A percentile compares a stretch with the other conserved stretches of the same genome.
phyloP scores from a whole-genome alignment of 163 green algal genomes.

The Scenedesmus sp. region DNA sequence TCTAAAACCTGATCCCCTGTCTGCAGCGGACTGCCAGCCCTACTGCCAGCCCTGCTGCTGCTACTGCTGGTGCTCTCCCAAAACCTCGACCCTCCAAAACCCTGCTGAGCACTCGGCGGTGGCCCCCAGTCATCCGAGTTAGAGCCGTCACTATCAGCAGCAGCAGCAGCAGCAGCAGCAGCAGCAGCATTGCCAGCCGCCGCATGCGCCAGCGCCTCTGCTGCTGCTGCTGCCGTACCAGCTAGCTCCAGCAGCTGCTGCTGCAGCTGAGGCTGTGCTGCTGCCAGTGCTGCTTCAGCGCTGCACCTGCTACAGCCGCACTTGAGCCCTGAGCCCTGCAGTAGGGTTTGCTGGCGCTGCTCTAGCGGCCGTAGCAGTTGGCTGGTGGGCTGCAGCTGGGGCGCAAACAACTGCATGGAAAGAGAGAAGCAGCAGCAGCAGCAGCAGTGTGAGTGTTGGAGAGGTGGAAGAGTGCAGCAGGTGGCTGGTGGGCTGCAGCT shows the following conservation, averaged over 20 bases:
- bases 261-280: conserved; percentile 3
- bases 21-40: neutral
- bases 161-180: neutral
- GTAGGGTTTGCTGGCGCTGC: neutral
- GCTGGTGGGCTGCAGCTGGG: conserved; percentile 10
- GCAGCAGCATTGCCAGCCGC: neutral
- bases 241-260: neutral
- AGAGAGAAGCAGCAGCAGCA: neutral
- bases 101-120: neutral
- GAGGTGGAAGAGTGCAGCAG: neutral
- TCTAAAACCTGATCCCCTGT: conserved; percentile 20
- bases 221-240: neutral
- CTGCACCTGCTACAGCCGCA: conserved; percentile 26
- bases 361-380: conserved; percentile 16
- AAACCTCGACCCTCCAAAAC: neutral
- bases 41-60: conserved; percentile 1
- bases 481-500: conserved; percentile 18
- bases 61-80: neutral
- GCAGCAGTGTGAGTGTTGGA: neutral
- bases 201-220: neutral
- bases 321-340: conserved; percentile 9
- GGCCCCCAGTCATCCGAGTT: neutral
- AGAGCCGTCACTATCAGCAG: neutral
- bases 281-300: neutral
- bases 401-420: conserved; percentile 8